A percentile compares a stretch with the other conserved stretches of the same genome.
These are phyloP conservation scores for Vigna unguiculata DNA, from an alignment of 306 rosid genomes.

Conservation along the genomic window DNA sequence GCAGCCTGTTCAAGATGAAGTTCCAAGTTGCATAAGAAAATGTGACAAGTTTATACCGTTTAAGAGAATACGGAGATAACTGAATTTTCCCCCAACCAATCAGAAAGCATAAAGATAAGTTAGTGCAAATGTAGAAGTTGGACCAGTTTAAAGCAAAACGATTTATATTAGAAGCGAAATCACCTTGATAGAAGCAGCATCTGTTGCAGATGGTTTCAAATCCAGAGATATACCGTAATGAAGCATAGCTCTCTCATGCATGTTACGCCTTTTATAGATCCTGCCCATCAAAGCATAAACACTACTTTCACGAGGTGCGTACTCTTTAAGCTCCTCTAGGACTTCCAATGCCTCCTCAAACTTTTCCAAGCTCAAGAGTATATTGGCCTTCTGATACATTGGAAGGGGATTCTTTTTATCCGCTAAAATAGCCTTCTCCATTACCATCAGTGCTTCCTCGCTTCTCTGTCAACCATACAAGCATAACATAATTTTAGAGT, in stretches of 20 bases:
- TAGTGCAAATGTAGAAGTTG: not conserved
- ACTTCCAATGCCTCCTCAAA: slow-evolving; percentile 89
- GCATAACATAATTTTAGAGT: slow-evolving; percentile 41
- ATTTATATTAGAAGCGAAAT: slow-evolving; percentile 7
- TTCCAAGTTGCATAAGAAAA: slow-evolving; percentile 2
- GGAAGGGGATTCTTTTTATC: slow-evolving; percentile 98
- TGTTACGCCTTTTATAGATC: slow-evolving; percentile 82
- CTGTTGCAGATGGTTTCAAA: slow-evolving; percentile 95
- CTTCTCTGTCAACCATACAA: slow-evolving; percentile 65
- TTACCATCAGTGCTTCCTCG: slow-evolving; percentile 81
- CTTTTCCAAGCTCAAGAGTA: slow-evolving; percentile 75
- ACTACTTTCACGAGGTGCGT: slow-evolving; percentile 93
- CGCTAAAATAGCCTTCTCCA: slow-evolving; percentile 94
- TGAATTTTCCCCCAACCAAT: slow-evolving; percentile 18
- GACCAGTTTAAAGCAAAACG: slow-evolving; percentile 15
- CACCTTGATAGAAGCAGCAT: slow-evolving; percentile 96
- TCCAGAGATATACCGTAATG: slow-evolving; percentile 97
- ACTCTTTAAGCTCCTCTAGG: slow-evolving; percentile 88
- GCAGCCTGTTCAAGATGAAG: slow-evolving; percentile 73
- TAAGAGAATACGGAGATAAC: not conserved
- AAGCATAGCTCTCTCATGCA: slow-evolving; percentile 94
- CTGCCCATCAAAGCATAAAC: slow-evolving; percentile 96
- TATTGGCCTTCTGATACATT: slow-evolving; percentile 98
- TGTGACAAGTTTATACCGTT: too few relatives aligned
- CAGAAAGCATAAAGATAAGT: slow-evolving; percentile 14